Evolutionary conservation across 2,329 filamentous ascomycete species (phyloP), one percentile per base, ranked within the genome.

Genomic region (Endothia cerciana): DNA sequence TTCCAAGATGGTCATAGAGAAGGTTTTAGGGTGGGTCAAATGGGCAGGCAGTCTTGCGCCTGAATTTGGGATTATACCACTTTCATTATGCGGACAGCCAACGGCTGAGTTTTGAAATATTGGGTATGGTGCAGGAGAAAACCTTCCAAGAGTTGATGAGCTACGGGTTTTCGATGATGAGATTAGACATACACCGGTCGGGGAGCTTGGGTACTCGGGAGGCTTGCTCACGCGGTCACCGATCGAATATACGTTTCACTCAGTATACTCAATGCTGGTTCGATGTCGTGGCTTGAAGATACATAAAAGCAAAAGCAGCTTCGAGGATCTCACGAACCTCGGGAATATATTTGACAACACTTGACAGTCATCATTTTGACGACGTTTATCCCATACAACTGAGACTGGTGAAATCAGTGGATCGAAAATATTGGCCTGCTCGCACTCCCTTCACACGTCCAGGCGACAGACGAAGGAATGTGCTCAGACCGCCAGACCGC

Each of bases 61-160:
- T 58, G n/a, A 13, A 8, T 58, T 22, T 17, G 33, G 33, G 36
- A 22, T 28, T 19, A 58, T 58, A 58, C 36, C 55, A 41, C 55
- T 58, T 58, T 58, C 55, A 36, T 40, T 58, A 2, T 28, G 8
- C 28, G 28, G 13, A n/a, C 51, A 55, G 51, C 51, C 51, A n/a
- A 36, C 5, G 30, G 28, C 28, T 55, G 51, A 15, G 8, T n/a
- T n/a, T 33, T 19, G 28, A 4, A 15, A 55, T n/a, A 28, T 30
- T 30, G 30, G 51, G 51, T 55, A 15, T 10, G 51, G 17, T 55
- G 51, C 25, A 22, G 51, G 28, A 36, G 28, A 55, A 55, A 55
- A 36, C 4, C 25, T 55, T n/a, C 19, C 1, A 36, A 55, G 51
- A 36, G 8, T 36, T 55, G 51, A 55, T 36, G 51, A 55, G 51